Evolutionary conservation across 2,329 filamentous ascomycete species (phyloP), one percentile per base, ranked within the genome.

Genomic region (Leptodontidium sp.): DNA sequence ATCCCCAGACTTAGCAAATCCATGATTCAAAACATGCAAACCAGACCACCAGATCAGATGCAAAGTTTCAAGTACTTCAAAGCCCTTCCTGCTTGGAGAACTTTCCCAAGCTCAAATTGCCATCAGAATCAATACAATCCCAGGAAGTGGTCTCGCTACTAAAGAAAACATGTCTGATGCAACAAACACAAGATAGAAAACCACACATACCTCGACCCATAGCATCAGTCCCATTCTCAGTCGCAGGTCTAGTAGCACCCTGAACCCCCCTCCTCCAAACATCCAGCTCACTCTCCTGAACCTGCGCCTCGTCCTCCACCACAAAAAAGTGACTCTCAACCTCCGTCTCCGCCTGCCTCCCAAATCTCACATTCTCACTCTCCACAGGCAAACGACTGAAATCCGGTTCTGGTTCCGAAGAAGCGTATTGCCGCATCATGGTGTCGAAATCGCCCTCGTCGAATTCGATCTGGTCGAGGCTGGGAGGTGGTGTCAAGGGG

Each of bases 231-330:
- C 35, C 55, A 26, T 40, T 40, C 35, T 40, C 32, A 26, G 17
- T 40, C 35, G 17, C 32, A 24, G 55, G 8, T 21, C 55, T 7
- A 21, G 32, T 58, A 12, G 55, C 32, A 24, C 55, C 55, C 35
- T 24, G 17, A 14, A 58, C 32, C 4, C 35, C 29, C n/a, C 35
- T 21, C 21, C 55, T 43, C 35, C 55, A 58, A 43, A 38, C n/a
- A 12, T 40, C 35, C 32, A 58, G 14, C 35, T 58, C 55, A 58
- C 55, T 58, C 35, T 58, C 55, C 55, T 50, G 47, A 4, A 12
- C 24, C 26, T 5, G 21, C 29, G 24, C 50, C 24, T 29, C 24
- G 12, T 58, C 55, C 8, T 58, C 55, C 8, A 58, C 35, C 55
- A 38, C 55, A 17, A 58, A 38, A 11, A 40, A 38, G 17, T 21